Conservation (phyloP, 352 stramenopile genomes). For the Poterioochromonas sp. region DNA sequence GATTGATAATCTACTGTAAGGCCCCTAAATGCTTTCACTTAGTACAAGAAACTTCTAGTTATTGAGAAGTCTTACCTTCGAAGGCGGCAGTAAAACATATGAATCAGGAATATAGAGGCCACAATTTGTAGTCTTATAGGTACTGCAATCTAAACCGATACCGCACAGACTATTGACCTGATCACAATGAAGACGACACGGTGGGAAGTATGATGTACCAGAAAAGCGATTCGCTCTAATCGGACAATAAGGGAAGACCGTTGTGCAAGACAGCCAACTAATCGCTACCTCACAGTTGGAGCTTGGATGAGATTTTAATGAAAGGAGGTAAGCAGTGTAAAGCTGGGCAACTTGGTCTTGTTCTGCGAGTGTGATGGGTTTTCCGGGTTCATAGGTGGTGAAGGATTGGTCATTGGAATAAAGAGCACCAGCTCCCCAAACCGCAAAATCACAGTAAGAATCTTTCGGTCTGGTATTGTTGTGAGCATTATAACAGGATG, state of each 20-base stretch:
- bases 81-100: not conserved
- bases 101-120: not conserved
- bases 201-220: not conserved
- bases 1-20: not conserved
- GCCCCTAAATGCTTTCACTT: not conserved
- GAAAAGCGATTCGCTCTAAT: not conserved
- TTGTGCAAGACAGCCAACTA: not conserved
- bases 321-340: not conserved
- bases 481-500: too few relatives aligned
- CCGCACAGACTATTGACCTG: not conserved
- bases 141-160: not conserved
- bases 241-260: not conserved
- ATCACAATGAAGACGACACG: conserved; percentile 4
- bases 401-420: too few relatives aligned
- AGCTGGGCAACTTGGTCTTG: not conserved
- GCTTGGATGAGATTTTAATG: not conserved
- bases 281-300: not conserved
- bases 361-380: not conserved
- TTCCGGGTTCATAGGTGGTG: not conserved
- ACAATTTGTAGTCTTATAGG: not conserved
- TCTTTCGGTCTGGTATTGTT: too few relatives aligned
- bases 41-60: not conserved
- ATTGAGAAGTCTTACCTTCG: not conserved
- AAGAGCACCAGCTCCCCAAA: too few relatives aligned
- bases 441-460: too few relatives aligned